Percentiles rank a stretch among this genome's conserved stretches.
These are phyloP conservation scores for Clathrus columnatus DNA, from an alignment of 768 basidiomycete species.

Conservation along the genomic window DNA sequence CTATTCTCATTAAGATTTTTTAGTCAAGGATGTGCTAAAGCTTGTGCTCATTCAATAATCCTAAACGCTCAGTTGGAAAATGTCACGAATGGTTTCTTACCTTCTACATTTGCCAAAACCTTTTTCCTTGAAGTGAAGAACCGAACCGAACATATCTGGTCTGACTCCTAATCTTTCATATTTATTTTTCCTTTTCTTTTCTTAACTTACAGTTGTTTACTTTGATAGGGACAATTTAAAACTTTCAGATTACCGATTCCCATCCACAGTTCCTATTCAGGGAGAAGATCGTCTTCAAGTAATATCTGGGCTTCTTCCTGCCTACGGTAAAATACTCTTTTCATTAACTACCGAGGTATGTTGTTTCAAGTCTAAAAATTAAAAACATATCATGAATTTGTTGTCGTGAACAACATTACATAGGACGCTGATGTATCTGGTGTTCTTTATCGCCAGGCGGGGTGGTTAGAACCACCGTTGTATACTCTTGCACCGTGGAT, in stretches of 20 bases:
- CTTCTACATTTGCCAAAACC: background rate
- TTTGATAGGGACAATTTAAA: background rate
- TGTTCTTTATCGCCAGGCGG: background rate
- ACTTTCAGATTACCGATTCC: background rate
- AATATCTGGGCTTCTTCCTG: background rate
- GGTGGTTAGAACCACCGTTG: background rate
- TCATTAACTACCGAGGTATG: background rate
- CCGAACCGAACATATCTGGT: background rate
- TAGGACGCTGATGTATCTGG: background rate
- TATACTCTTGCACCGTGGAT: background rate
- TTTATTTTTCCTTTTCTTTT: background rate
- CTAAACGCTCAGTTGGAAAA: background rate
- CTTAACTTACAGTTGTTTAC: background rate
- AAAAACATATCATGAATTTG: too few relatives aligned
- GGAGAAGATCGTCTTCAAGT: background rate
- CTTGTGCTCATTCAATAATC: background rate
- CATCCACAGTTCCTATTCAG: background rate
- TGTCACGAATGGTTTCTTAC: background rate
- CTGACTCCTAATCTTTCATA: too few relatives aligned
- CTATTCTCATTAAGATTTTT: background rate
- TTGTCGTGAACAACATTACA: too few relatives aligned
- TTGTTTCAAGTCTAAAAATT: background rate
- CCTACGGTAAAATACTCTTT: background rate
- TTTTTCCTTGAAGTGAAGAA: background rate
- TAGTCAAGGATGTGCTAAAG: background rate